Percentiles rank a stretch among this genome's conserved stretches.
These are phyloP conservation scores for Paecilomyces fulvus DNA, from an alignment of 2,329 filamentous ascomycete species.

Conservation along the genomic window DNA sequence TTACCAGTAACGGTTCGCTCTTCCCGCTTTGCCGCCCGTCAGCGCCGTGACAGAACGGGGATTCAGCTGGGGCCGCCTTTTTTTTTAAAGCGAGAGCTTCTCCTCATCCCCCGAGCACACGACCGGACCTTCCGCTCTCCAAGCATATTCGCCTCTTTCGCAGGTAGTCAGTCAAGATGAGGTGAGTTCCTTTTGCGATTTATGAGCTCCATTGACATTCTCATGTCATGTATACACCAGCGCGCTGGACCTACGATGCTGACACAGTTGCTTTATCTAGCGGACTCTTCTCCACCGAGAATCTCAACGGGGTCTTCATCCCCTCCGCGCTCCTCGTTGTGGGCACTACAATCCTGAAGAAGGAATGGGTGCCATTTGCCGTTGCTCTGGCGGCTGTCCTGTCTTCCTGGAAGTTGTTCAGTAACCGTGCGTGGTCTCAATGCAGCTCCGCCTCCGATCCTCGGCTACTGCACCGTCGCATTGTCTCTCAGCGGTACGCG, in stretches of 20 bases:
- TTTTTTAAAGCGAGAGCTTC: background rate
- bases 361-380: constrained; percentile 66
- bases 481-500: background rate
- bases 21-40: background rate
- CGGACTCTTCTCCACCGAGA: constrained; percentile 36
- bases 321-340: constrained; percentile 71
- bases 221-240: background rate
- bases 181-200: constrained; percentile 1
- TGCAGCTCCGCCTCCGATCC: background rate
- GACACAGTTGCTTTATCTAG: constrained; percentile 1
- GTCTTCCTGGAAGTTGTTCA: constrained; percentile 63
- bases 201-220: background rate
- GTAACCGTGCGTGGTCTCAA: constrained; percentile 52
- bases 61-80: background rate
- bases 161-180: constrained; percentile 8
- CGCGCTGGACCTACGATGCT: background rate
- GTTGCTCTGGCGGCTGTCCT: constrained; percentile 57
- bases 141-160: background rate
- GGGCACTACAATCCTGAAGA: constrained; percentile 69
- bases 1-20: background rate
- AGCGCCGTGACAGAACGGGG: background rate
- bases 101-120: background rate
- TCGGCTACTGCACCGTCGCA: background rate
- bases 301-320: constrained; percentile 73
- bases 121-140: background rate